Percentiles rank a stretch among this genome's conserved stretches.
Evolutionary conservation across 2,329 filamentous ascomycete species (phyloP).

Genomic region (Magnaporthales sp.): DNA sequence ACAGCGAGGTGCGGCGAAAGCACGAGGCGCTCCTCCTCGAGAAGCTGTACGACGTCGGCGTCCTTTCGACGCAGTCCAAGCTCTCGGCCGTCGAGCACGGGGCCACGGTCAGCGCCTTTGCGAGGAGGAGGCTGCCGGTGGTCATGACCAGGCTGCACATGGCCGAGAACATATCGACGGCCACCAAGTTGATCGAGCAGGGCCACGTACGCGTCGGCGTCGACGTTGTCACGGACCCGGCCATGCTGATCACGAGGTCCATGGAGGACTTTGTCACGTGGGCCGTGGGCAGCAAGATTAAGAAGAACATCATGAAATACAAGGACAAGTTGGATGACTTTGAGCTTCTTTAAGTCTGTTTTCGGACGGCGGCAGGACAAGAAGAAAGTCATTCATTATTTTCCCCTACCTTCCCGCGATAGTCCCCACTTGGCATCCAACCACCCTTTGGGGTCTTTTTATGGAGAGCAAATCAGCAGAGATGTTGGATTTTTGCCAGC

Average conservation of each 20-base stretch:
- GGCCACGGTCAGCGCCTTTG: constrained; percentile 84
- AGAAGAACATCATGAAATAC: constrained; percentile 91
- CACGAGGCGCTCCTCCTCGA: constrained; percentile 81
- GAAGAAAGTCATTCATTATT: not conserved
- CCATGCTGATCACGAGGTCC: constrained; percentile 77
- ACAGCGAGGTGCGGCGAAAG: constrained; percentile 69
- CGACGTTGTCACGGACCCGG: constrained; percentile 82
- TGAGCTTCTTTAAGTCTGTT: constrained; percentile 59
- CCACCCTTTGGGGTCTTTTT: not conserved
- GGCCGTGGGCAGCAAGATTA: constrained; percentile 94
- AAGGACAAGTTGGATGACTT: constrained; percentile 94
- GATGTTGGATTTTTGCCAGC: not conserved
- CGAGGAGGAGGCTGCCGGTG: constrained; percentile 72
- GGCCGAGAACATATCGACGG: constrained; percentile 82
- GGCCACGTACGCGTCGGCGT: constrained; percentile 89
- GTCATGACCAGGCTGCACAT: constrained; percentile 83
- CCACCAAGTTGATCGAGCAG: constrained; percentile 83
- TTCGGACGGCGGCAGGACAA: not conserved
- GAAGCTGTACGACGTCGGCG: constrained; percentile 89
- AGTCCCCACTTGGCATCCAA: too few relatives aligned
- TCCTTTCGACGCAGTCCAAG: constrained; percentile 68
- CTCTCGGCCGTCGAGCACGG: constrained; percentile 80
- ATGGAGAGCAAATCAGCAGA: too few relatives aligned
- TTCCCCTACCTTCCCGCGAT: not conserved
- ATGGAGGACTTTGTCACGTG: constrained; percentile 97